Evolutionary conservation across 768 basidiomycete species (phyloP).

Genomic region (Cubamyces lactineus): DNA sequence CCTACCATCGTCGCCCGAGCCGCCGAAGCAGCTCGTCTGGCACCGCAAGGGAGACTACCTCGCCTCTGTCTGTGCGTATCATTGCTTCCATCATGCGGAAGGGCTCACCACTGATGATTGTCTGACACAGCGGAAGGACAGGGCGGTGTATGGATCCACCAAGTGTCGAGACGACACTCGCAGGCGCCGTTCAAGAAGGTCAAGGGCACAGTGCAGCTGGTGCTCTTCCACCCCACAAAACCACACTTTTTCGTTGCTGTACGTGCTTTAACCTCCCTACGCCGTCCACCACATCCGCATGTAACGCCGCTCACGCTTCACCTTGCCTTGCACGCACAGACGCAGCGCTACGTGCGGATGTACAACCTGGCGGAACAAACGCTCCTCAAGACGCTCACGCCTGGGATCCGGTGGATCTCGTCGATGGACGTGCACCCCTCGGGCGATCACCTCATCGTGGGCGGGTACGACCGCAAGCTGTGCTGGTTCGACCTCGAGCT

Average conservation of each 20-base stretch:
- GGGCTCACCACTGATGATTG: background rate
- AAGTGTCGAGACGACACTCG: slow-evolving; percentile 89
- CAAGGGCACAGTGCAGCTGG: slow-evolving; percentile 87
- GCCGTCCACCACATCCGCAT: too few relatives aligned
- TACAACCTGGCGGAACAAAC: slow-evolving; percentile 96
- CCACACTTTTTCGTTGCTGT: slow-evolving; percentile 98
- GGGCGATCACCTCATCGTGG: slow-evolving; percentile 95
- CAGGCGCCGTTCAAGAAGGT: slow-evolving; percentile 98
- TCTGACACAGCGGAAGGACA: slow-evolving; percentile 62
- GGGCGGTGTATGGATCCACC: slow-evolving; percentile 94
- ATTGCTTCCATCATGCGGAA: background rate
- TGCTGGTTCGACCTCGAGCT: slow-evolving; percentile 99
- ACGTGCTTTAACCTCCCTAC: slow-evolving; percentile 40
- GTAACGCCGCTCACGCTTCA: too few relatives aligned
- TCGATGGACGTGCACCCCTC: slow-evolving; percentile 96
- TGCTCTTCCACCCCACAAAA: slow-evolving; percentile 92
- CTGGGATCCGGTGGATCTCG: slow-evolving; percentile 98
- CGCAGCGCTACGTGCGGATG: slow-evolving; percentile 92
- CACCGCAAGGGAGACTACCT: slow-evolving; percentile 95
- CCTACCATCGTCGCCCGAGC: slow-evolving; percentile 66
- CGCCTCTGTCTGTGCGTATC: slow-evolving; percentile 85
- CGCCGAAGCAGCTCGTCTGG: slow-evolving; percentile 85
- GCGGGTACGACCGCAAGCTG: slow-evolving; percentile 95
- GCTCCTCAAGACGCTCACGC: slow-evolving; percentile 88
- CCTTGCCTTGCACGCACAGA: slow-evolving; percentile 50